phyloP scores from a whole-genome alignment of 2,329 filamentous ascomycete genomes.

The Fusarium beomiforme region DNA sequence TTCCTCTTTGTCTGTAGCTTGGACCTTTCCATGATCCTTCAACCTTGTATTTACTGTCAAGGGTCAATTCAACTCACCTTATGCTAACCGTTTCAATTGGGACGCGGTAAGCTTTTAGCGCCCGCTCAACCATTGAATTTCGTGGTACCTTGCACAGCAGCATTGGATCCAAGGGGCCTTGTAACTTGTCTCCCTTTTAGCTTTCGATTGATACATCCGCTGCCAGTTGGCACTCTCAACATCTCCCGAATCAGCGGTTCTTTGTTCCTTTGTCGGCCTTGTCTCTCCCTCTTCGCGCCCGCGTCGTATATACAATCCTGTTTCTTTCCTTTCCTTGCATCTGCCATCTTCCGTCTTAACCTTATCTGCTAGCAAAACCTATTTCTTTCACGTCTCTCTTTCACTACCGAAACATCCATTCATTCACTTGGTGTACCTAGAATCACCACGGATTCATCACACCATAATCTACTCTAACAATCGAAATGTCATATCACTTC shows the following conservation, averaged over 20 bases:
- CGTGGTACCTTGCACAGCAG: slow-evolving; percentile 1
- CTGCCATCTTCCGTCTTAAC: neutral
- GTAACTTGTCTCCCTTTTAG: neutral
- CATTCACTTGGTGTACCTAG: neutral
- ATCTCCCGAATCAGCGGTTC: neutral
- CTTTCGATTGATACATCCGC: neutral
- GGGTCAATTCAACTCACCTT: slow-evolving; percentile 14
- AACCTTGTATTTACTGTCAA: slow-evolving; percentile 9
- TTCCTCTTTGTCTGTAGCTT: slow-evolving; percentile 20
- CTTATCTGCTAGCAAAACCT: neutral
- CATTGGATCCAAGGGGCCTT: slow-evolving; percentile 7
- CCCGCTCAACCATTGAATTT: neutral
- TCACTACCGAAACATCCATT: neutral
- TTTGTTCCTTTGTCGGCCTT: neutral
- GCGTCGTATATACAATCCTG: neutral
- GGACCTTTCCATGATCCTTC: slow-evolving; percentile 8
- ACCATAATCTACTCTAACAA: neutral
- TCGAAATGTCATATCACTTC: slow-evolving; percentile 30
- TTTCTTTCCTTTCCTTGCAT: neutral
- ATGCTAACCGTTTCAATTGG: slow-evolving; percentile 21
- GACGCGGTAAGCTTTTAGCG: slow-evolving; percentile 26
- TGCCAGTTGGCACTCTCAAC: slow-evolving; percentile 27
- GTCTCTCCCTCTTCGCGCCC: neutral
- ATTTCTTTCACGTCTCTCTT: neutral
- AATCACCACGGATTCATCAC: neutral